Evolutionary conservation across 1,284 basidiomycete genomes (phyloP).

Genomic region (Sporisorium iseilematis-ciliati): DNA sequence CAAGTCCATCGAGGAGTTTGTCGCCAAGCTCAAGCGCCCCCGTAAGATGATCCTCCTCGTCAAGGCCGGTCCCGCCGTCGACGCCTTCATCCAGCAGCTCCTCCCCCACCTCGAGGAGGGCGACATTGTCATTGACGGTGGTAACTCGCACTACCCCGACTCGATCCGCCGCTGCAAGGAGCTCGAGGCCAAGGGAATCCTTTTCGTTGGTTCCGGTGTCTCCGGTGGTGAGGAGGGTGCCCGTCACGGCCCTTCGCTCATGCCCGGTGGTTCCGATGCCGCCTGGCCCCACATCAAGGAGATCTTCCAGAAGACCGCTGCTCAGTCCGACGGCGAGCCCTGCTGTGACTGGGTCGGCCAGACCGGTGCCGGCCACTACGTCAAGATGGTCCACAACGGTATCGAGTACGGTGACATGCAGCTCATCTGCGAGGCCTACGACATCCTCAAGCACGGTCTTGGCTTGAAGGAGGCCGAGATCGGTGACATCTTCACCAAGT

Average conservation of each 20-base stretch:
- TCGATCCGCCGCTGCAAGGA: slow-evolving; percentile 93
- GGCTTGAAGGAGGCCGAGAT: slow-evolving; percentile 74
- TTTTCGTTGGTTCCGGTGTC: slow-evolving; percentile 98
- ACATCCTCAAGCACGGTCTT: slow-evolving; percentile 97
- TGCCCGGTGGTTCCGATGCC: slow-evolving; percentile 95
- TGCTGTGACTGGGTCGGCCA: slow-evolving; percentile 99
- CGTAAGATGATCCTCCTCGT: slow-evolving; percentile 94
- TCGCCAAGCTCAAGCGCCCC: slow-evolving; percentile 74
- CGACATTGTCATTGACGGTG: slow-evolving; percentile 98
- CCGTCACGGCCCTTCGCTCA: slow-evolving; percentile 95
- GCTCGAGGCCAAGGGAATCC: slow-evolving; percentile 91
- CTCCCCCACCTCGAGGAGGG: slow-evolving; percentile 76
- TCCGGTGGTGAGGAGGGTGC: slow-evolving; percentile 99
- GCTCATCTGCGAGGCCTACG: slow-evolving; percentile 85
- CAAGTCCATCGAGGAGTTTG: slow-evolving; percentile 89
- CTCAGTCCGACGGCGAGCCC: slow-evolving; percentile 93
- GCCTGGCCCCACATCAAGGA: slow-evolving; percentile 98
- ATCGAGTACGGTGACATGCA: slow-evolving; percentile 97
- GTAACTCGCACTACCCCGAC: slow-evolving; percentile 99
- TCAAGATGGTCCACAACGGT: slow-evolving; percentile 99
- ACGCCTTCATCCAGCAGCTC: slow-evolving; percentile 75
- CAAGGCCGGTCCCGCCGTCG: slow-evolving; percentile 76
- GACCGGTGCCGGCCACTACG: slow-evolving; percentile 92
- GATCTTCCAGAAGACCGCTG: slow-evolving; percentile 98
- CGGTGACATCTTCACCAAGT: slow-evolving; percentile 72